These are phyloP conservation scores for Vanrija sp. DNA, from an alignment of 1,284 basidiomycete species.

Conservation along the genomic window DNA sequence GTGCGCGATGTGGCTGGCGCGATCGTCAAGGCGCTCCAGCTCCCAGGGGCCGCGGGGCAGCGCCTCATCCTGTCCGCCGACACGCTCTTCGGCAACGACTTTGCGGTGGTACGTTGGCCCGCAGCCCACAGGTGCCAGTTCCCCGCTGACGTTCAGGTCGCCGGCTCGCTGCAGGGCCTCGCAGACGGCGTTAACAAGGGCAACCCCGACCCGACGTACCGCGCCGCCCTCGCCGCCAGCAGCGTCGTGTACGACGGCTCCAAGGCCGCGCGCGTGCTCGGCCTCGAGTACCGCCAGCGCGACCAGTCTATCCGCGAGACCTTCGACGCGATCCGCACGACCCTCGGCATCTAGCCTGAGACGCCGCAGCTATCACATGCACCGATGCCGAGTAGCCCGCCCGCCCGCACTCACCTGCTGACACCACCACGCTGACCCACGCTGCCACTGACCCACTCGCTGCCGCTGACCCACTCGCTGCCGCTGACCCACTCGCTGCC, in stretches of 20 bases:
- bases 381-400: no score
- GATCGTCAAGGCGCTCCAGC: not conserved
- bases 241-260: not conserved
- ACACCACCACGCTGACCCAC: no score
- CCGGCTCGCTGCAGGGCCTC: not conserved
- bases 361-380: no score
- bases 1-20: not conserved
- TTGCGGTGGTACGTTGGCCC: constrained; percentile 11
- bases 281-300: not conserved
- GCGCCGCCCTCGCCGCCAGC: not conserved
- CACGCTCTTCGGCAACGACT: constrained; percentile 28
- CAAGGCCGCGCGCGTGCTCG: not conserved
- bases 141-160: no score
- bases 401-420: no score
- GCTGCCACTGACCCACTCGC: no score
- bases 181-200: not conserved
- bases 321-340: not conserved
- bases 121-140: no score
- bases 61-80: not conserved
- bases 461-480: no score
- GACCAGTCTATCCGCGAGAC: not conserved
- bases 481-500: no score
- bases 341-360: not conserved
- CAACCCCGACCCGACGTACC: not conserved
- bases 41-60: not conserved